Evolutionary conservation across 23 red algal species (phyloP).

Genomic region (Pyropia haitanensis): DNA sequence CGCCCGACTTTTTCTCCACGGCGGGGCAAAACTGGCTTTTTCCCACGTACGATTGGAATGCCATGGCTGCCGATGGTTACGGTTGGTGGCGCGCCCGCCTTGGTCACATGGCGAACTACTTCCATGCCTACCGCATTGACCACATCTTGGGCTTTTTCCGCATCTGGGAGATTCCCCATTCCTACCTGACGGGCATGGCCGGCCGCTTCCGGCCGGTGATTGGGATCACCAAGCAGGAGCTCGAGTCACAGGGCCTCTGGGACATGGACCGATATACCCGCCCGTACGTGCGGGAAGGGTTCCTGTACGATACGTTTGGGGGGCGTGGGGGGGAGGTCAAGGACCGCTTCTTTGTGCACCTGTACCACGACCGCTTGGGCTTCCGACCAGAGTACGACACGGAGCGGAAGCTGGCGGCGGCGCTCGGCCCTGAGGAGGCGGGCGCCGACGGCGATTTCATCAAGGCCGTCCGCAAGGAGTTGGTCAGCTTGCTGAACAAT

Average conservation of each 20-base stretch:
- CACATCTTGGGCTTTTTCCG: constrained; percentile 93
- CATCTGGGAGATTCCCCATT: constrained; percentile 85
- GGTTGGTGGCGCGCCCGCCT: constrained; percentile 89
- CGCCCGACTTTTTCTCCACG: constrained; percentile 78
- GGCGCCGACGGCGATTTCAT: constrained; percentile 14
- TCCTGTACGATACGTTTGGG: constrained; percentile 63
- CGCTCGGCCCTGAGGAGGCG: constrained; percentile 26
- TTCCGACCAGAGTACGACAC: constrained; percentile 72
- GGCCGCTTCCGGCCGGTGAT: constrained; percentile 65
- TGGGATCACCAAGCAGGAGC: constrained; percentile 48
- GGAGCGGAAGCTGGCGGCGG: constrained; percentile 41
- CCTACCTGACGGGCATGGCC: constrained; percentile 38
- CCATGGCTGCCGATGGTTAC: constrained; percentile 81
- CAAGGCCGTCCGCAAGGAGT: constrained; percentile 7
- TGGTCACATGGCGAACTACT: constrained; percentile 69
- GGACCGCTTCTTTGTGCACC: constrained; percentile 72
- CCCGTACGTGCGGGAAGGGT: constrained; percentile 70
- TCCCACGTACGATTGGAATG: constrained; percentile 91
- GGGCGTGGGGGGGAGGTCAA: constrained; percentile 51
- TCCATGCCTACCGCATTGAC: constrained; percentile 94
- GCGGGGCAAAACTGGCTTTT: constrained; percentile 92
- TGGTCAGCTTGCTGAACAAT: constrained; percentile 61
- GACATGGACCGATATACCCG: constrained; percentile 75
- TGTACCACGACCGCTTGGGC: constrained; percentile 41
- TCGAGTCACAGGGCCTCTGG: constrained; percentile 76